Percentiles rank a stretch among this genome's conserved stretches.
Conservation (phyloP, 2,329 filamentous ascomycete genomes). For the Neospermospora avenae region DNA sequence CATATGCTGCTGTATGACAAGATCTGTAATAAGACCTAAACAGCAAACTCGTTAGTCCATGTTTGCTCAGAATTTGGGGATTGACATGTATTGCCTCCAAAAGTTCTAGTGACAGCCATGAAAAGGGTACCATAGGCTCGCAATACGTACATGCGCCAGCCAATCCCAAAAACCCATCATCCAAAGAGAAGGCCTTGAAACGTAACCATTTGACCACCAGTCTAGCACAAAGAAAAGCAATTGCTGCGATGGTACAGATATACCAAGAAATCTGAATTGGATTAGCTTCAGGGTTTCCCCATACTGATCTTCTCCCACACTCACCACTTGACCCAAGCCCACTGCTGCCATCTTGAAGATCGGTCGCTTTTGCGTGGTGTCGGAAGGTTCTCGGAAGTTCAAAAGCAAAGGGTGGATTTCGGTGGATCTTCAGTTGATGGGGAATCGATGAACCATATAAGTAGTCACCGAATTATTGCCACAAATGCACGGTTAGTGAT, state of each 20-base stretch:
- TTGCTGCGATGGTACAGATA: slow-evolving; percentile 17
- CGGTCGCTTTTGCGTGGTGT: background rate
- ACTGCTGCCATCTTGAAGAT: background rate
- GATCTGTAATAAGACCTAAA: slow-evolving; percentile 30
- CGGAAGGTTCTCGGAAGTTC: background rate
- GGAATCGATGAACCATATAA: background rate
- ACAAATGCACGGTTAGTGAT: background rate
- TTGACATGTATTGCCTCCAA: too few species aligned
- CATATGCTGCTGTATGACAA: slow-evolving; percentile 37
- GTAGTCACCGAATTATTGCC: background rate
- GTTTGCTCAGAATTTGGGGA: too few species aligned
- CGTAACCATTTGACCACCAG: slow-evolving; percentile 33
- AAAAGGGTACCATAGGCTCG: too few species aligned
- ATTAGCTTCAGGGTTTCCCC: background rate
- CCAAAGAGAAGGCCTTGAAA: slow-evolving; percentile 31
- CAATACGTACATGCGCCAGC: slow-evolving; percentile 27
- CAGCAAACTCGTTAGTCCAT: too few species aligned
- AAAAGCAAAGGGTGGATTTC: background rate
- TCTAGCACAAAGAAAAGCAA: slow-evolving; percentile 33
- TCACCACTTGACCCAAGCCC: slow-evolving; percentile 10
- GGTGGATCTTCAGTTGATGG: background rate
- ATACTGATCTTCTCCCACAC: background rate
- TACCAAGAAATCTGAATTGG: slow-evolving; percentile 16
- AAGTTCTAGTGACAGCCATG: too few species aligned
- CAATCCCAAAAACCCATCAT: slow-evolving; percentile 35